Evolutionary conservation across 1,284 basidiomycete species (phyloP).

Genomic region (Cystobasidium slooffiae): DNA sequence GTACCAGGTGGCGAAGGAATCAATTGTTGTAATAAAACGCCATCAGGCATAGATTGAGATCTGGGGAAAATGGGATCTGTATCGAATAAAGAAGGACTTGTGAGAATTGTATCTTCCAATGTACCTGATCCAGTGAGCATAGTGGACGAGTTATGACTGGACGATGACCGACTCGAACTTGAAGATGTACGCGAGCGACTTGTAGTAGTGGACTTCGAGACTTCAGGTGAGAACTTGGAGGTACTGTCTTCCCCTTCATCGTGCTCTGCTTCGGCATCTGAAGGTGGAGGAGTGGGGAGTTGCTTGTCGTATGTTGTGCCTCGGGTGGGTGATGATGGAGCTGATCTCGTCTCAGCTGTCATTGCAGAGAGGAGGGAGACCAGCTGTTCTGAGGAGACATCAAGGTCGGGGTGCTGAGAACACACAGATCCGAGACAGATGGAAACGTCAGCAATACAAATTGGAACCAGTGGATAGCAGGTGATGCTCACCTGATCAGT

Average conservation of each 20-base stretch:
- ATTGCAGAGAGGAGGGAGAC: conserved; percentile 69
- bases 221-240: too few relatives aligned
- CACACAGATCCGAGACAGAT: background rate
- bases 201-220: too few relatives aligned
- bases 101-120: conserved; percentile 14
- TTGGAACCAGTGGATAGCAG: background rate
- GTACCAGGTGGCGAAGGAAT: conserved; percentile 35
- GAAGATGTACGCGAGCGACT: conserved; percentile 61
- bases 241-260: conserved; percentile 49
- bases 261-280: conserved; percentile 20
- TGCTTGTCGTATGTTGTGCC: conserved; percentile 48
- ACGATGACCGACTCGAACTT: conserved; percentile 59
- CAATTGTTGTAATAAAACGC: conserved; percentile 4
- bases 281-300: conserved; percentile 48
- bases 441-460: background rate
- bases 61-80: conserved; percentile 26
- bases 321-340: conserved; percentile 50
- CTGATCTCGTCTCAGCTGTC: conserved; percentile 62
- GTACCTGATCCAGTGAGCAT: conserved; percentile 62
- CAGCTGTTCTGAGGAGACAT: conserved; percentile 70
- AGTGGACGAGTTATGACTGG: conserved; percentile 62
- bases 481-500: conserved; percentile 27
- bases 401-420: conserved; percentile 63
- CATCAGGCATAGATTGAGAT: conserved; percentile 33
- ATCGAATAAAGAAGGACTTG: conserved; percentile 12